Evolutionary conservation across 2,329 filamentous ascomycete species (phyloP), one percentile per base, ranked within the genome.

Genomic region (Mycosphaerella sp.): DNA sequence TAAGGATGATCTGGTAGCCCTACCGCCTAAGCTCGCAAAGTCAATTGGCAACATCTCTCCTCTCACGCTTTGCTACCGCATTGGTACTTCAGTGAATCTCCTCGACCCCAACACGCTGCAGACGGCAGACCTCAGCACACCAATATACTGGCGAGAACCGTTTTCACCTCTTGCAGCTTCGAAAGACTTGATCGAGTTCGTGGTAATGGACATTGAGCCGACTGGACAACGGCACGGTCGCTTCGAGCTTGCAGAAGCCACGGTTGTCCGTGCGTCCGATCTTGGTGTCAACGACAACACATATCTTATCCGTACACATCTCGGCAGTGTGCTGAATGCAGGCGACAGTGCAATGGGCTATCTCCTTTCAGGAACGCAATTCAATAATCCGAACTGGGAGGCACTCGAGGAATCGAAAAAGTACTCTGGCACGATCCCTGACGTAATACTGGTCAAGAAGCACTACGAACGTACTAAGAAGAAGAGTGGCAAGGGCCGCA

Each of bases 331-430:
- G 45, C 77, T 98, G 10, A 87, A 95, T 65, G 83, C 89, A 0
- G 93, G 93, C 50, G 93, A 98, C 74, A 91, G 88, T 0, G 93
- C 86, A 4, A 84, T 98, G 80, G 93, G 93, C n/a, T 98, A 96
- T 70, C 83, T 95, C 71, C 74, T 98, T 46, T 84, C 83, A 4
- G 91, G 89, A 47, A 85, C 89, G 51, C 95, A 95, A 71, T 96
- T 92, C 78, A 97, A 98, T 79, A 93, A 90, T 68, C 77, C 80
- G 8, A 81, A 95, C 62, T 90, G 86, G 62, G 90, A 95, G 63
- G 87, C 85, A 4, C 80, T 96, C 34, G 90, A 96, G 71, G 73
- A 80, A 48, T 89, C 85, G 50, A 83, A 83, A 70, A 83, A 85
- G 48, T 92, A 95, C 73, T 77, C 82, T 2, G 85, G 84, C 2